Percentiles rank a stretch among this genome's conserved stretches.
Conservation (phyloP, 441 rosid species). For the Erodium texanum region DNA sequence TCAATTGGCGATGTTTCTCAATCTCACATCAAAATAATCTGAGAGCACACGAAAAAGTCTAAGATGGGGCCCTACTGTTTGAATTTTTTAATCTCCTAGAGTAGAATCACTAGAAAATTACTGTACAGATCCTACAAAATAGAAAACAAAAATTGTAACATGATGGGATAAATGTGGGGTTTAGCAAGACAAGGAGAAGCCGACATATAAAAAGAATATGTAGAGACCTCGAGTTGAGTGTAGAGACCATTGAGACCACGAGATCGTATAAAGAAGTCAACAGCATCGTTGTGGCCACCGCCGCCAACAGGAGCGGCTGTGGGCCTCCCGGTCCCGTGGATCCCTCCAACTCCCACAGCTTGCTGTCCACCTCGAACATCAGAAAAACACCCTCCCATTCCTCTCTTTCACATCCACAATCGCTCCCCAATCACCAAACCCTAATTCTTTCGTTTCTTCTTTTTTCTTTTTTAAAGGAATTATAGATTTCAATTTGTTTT, state of each 20-base stretch:
- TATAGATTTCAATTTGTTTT: no score
- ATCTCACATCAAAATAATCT: no score
- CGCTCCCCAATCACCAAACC: background rate
- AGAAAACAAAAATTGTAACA: no score
- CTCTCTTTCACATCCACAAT: background rate
- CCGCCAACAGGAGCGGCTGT: constrained; percentile 17
- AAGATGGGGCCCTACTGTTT: no score
- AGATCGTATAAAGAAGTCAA: constrained; percentile 46
- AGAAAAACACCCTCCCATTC: constrained; percentile 2
- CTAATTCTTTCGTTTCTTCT: background rate
- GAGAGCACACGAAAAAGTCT: no score
- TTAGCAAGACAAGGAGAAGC: background rate
- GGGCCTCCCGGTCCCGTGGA: constrained; percentile 28
- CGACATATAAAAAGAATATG: no score
- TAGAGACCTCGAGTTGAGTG: constrained; percentile 50
- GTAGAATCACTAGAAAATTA: no score
- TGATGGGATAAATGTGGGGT: background rate
- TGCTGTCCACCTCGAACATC: constrained; percentile 56
- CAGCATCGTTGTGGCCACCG: constrained; percentile 44
- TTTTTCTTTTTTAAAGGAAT: no score
- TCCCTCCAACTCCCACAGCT: constrained; percentile 21
- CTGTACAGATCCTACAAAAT: no score
- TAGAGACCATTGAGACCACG: constrained; percentile 39
- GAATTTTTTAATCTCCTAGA: no score
- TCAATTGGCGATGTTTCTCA: no score